Base-by-base conservation (phyloP, 352 stramenopile species). In the Phytophthora megakarya region DNA sequence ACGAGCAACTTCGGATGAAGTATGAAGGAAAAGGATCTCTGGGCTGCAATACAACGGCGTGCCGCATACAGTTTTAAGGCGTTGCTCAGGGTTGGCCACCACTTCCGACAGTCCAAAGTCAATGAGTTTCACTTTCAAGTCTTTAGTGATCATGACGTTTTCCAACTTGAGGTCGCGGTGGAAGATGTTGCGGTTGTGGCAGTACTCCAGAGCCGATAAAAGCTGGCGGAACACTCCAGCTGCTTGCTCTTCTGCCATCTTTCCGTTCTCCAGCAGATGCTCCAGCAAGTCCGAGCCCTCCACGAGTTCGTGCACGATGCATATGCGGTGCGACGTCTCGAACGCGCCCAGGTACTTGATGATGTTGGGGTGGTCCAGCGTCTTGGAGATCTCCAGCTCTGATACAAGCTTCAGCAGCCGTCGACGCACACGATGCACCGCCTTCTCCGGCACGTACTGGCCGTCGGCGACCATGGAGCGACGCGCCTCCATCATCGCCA, bases 121-220 rank as follows among this genome's bases (percentile, higher is more conserved):
- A 75, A 98, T 98, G 45, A 98, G 84, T 81, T 98, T 98, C 46
- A 98, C 85, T 51, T 93, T 84, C 44, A 92, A 78, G 61, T 97
- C 93, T 46, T 82, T 87, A 47, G 90, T 96, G 70, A 98, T 83
- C 42, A 98, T 80, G 23, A 98, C 91, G 88, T 98, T 98, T 67
- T 98, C 95, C 30, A 98, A 78, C 72, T 98, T 98, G 38, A 98
- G 76, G 67, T 98, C 95, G 44, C 95, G 90, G 76, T 98, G 95
- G 67, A 92, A 97, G 50, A 98, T 89, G 64, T 94, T 82, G 48
- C 80, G 67, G 3, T 76, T 82, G 69, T 98, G 93, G 62, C 96
- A 96, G 67, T 98, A 97, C 39, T 90, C 77, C n/a, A 98, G 75
- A 28, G 91, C 88, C n/a, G 84, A 92, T 40, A 98, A 78, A 73